Conservation (phyloP, 2,329 filamentous ascomycete genomes). For the Fusarium nygamai region DNA sequence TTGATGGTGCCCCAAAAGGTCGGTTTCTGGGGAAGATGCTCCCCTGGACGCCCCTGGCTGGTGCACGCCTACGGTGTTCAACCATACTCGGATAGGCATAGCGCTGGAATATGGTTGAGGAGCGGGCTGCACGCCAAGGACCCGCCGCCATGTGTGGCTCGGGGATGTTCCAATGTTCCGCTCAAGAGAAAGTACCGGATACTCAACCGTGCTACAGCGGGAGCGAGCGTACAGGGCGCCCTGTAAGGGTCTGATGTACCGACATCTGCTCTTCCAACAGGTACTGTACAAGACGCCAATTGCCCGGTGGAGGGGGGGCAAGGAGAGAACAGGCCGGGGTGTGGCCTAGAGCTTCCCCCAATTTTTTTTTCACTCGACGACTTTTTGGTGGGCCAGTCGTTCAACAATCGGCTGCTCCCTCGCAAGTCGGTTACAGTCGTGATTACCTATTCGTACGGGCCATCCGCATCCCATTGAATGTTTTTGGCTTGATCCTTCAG, state of each 20-base stretch:
- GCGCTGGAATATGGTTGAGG: conserved; percentile 57
- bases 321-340: conserved; percentile 34
- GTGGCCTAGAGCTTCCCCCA: conserved; percentile 46
- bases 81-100: conserved; percentile 45
- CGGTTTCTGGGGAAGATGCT: conserved; percentile 44
- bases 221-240: conserved; percentile 19
- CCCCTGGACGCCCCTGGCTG: conserved; percentile 42
- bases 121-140: conserved; percentile 45
- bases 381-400: conserved; percentile 48
- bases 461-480: conserved; percentile 27
- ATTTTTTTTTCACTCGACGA: conserved; percentile 47
- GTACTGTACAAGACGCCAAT: conserved; percentile 20
- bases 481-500: conserved; percentile 28
- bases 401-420: conserved; percentile 50
- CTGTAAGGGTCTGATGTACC: conserved; percentile 34
- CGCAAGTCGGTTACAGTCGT: conserved; percentile 42
- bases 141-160: conserved; percentile 43
- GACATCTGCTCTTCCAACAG: conserved; percentile 26
- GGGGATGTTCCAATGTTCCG: conserved; percentile 36
- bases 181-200: conserved; percentile 38
- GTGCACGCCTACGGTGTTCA: conserved; percentile 26
- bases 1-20: conserved; percentile 47
- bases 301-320: conserved; percentile 21
- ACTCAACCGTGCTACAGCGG: conserved; percentile 35
- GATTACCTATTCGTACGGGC: conserved; percentile 43